phyloP scores from a whole-genome alignment of 257 asterid species.

The Solanum neorickii region DNA sequence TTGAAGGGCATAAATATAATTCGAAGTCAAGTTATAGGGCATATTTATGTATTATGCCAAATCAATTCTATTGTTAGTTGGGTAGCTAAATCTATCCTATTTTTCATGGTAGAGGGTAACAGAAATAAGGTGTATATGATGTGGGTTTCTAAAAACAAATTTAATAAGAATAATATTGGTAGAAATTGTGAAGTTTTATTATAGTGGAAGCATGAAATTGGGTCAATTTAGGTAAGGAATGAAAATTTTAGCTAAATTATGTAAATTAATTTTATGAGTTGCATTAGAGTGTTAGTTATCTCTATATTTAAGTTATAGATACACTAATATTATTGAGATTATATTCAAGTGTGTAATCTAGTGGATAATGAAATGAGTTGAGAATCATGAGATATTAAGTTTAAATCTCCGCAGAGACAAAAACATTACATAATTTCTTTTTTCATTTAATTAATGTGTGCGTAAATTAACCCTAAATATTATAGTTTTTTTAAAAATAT shows the following conservation, averaged over 20 bases:
- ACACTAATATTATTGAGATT: background rate
- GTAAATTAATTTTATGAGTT: background rate
- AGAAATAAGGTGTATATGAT: background rate
- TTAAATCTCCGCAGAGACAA: too few relatives aligned
- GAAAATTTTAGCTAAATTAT: too few relatives aligned
- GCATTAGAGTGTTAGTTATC: background rate
- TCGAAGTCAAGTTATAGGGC: too few relatives aligned
- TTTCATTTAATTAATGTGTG: too few relatives aligned
- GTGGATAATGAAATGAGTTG: too few relatives aligned
- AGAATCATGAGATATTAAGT: too few relatives aligned
- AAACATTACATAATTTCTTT: too few relatives aligned
- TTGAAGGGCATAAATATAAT: too few relatives aligned
- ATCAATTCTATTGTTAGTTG: background rate
- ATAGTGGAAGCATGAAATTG: background rate
- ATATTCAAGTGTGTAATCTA: too few relatives aligned
- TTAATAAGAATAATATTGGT: background rate
- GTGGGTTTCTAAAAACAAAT: background rate
- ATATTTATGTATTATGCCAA: too few relatives aligned
- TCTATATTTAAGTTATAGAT: background rate
- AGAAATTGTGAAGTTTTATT: background rate
- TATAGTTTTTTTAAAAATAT: too few relatives aligned
- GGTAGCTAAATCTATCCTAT: background rate
- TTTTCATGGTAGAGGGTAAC: background rate
- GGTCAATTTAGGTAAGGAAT: background rate
- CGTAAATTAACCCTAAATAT: background rate